A percentile compares a stretch with the other conserved stretches of the same genome.
phyloP scores from a whole-genome alignment of 495 filamentous ascomycete genomes.

The Neurospora sp. region DNA sequence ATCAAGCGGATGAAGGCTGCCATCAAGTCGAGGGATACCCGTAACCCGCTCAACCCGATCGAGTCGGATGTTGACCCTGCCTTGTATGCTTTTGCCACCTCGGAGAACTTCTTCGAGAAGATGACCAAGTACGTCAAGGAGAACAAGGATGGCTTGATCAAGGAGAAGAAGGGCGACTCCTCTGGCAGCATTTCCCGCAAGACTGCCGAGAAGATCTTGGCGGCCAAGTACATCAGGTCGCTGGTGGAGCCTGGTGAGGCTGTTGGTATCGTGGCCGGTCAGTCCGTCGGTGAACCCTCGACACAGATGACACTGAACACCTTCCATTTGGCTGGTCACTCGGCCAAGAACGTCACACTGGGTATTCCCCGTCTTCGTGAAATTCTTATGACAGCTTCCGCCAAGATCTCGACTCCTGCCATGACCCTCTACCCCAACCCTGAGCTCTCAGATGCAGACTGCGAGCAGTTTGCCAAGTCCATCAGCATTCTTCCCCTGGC shows the following conservation, averaged over 20 bases:
- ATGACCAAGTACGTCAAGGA: conserved; percentile 58
- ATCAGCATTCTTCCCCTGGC: conserved; percentile 83
- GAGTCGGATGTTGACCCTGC: conserved; percentile 63
- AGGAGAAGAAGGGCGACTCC: conserved; percentile 54
- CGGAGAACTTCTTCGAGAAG: conserved; percentile 67
- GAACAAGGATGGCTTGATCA: conserved; percentile 67
- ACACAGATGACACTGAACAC: conserved; percentile 99
- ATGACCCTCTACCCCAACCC: conserved; percentile 80
- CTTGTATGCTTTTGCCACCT: conserved; percentile 72
- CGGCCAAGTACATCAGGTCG: conserved; percentile 87
- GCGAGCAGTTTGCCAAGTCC: conserved; percentile 77
- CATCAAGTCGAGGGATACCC: conserved; percentile 57
- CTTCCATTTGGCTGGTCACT: conserved; percentile 98
- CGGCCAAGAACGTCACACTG: conserved; percentile 95
- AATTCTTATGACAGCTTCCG: conserved; percentile 96
- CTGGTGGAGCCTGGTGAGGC: conserved; percentile 94
- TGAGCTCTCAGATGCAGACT: conserved; percentile 58
- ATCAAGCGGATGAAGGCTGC: conserved; percentile 74
- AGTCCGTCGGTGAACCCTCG: conserved; percentile 93
- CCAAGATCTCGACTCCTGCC: conserved; percentile 74
- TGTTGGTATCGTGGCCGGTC: conserved; percentile 93
- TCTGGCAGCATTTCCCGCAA: conserved; percentile 47
- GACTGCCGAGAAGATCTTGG: conserved; percentile 70
- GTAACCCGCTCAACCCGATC: conserved; percentile 61
- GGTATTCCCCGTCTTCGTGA: conserved; percentile 96